Evolutionary conservation across 202 grass and related monocot genomes (phyloP), one percentile per base, ranked within the genome.

Genomic region (Bolboschoenoplectus hybrid): DNA sequence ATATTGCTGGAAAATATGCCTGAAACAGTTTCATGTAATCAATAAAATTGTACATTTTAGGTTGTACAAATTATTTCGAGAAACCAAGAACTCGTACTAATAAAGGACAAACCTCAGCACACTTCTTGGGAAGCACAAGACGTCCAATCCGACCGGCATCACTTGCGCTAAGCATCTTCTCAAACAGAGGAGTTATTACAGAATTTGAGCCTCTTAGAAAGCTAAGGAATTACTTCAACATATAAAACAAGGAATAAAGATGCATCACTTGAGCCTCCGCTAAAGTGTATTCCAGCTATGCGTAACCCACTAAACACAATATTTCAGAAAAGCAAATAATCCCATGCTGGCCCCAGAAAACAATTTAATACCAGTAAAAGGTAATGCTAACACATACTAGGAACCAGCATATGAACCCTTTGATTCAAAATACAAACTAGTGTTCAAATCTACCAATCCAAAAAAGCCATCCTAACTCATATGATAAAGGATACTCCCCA

Each of bases 151-250:
- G 78, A 20, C 97, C 97, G 86, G 97, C 97, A 85, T 99, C 97
- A 87, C 97, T 99, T 76, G 97, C 93, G 86, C 97, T 99, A 82
- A 99, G 71, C 97, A 94, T 97, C 87, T 99, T 99, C 80, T 99
- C 97, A 86, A 99, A 99, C 51, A 99, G 87, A 87, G 97, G 97
- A 81, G 88, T 97, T 79, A 99, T 92, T 34, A 98, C 89, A 84
- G 92, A 94, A 79, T 96, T 96, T 62, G 97, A 94, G 85, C 97
- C 84, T 92, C 78, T 90, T 81, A 34, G 51, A 78, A 16, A 78
- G 82, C 92, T 94, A 94, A 97, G 89, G 92, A 84, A 55, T 73
- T 49, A 79, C 76, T 90, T 85, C 9, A 55, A 87, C 26, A 76
- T 73, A 67, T 74, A 66, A 84, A 51, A 53, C 4, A 52, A 71